A percentile compares a stretch with the other conserved stretches of the same genome.
These are phyloP conservation scores for Fusarium graminum DNA, from an alignment of 2,329 filamentous ascomycete genomes.

Conservation along the genomic window DNA sequence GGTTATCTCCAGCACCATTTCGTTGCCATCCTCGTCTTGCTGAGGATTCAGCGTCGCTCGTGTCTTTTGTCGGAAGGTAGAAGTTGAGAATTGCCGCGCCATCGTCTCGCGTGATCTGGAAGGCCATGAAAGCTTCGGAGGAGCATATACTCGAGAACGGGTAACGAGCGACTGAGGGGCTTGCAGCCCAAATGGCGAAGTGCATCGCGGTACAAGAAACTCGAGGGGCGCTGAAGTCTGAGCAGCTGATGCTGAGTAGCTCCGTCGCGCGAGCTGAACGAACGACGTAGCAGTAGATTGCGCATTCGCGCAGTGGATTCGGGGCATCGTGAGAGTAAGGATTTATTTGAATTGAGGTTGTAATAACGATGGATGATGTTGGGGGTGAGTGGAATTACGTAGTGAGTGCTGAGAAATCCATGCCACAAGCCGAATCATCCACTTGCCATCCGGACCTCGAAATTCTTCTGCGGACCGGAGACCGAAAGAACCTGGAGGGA, in stretches of 20 bases:
- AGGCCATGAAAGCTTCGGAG: constrained; percentile 3
- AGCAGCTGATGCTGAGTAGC: constrained; percentile 48
- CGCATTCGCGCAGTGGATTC: constrained; percentile 56
- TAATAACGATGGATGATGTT: constrained; percentile 24
- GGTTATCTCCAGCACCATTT: constrained; percentile 86
- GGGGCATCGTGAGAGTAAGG: constrained; percentile 48
- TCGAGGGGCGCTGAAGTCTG: constrained; percentile 52
- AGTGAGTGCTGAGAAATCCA: constrained; percentile 49
- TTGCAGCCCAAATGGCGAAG: constrained; percentile 27
- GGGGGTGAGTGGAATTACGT: constrained; percentile 31
- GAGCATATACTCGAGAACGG: neutral
- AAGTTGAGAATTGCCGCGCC: constrained; percentile 55
- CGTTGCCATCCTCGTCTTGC: constrained; percentile 84
- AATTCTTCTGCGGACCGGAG: constrained; percentile 44
- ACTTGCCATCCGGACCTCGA: constrained; percentile 41
- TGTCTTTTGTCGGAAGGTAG: constrained; percentile 58
- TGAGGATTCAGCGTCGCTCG: constrained; percentile 76
- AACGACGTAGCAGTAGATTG: constrained; percentile 57
- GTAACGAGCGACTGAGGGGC: neutral
- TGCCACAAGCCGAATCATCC: constrained; percentile 41
- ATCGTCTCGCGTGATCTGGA: constrained; percentile 18
- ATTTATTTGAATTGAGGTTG: constrained; percentile 14
- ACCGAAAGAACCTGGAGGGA: constrained; percentile 31
- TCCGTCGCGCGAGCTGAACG: constrained; percentile 57
- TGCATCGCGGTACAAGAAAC: constrained; percentile 57